These are phyloP conservation scores for Penicillium capsulatum DNA, from an alignment of 2,329 filamentous ascomycete genomes.

Conservation along the genomic window DNA sequence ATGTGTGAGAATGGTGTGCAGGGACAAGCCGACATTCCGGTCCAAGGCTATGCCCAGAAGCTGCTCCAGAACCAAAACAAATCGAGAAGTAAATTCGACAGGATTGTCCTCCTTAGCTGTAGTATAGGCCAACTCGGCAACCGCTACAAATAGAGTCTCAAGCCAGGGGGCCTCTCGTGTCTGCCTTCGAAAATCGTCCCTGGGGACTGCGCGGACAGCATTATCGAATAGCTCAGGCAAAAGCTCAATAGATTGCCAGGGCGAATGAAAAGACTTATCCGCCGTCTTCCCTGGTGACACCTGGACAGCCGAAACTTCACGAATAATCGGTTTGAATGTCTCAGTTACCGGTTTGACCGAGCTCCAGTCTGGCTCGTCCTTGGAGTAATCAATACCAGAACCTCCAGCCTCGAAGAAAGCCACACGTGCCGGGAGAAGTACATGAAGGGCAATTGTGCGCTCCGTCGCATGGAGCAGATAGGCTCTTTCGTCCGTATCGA, in stretches of 20 bases:
- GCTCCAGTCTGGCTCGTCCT: constrained; percentile 33
- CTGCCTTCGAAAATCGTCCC: constrained; percentile 42
- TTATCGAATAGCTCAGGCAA: constrained; percentile 45
- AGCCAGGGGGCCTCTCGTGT: constrained; percentile 49
- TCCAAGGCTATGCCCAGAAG: constrained; percentile 39
- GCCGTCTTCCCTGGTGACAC: constrained; percentile 6
- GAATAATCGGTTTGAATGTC: constrained; percentile 35
- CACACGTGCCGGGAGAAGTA: constrained; percentile 39
- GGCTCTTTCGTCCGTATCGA: constrained; percentile 31
- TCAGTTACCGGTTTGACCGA: constrained; percentile 36
- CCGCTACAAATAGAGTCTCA: constrained; percentile 45
- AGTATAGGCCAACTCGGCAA: constrained; percentile 40
- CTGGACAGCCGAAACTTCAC: constrained; percentile 17
- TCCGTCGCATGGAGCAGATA: constrained; percentile 35
- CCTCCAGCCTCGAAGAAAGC: constrained; percentile 36
- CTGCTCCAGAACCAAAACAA: constrained; percentile 34
- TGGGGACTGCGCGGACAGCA: constrained; percentile 44
- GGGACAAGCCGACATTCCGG: constrained; percentile 38
- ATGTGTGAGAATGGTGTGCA: constrained; percentile 41
- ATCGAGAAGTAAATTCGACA: constrained; percentile 25
- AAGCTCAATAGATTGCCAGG: constrained; percentile 33
- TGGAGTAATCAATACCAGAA: constrained; percentile 33
- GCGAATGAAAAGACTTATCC: constrained; percentile 10
- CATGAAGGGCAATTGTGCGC: constrained; percentile 38
- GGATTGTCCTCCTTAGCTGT: constrained; percentile 29